These are phyloP conservation scores for Rosa rugosa DNA, from an alignment of 306 rosid genomes.

Conservation along the genomic window DNA sequence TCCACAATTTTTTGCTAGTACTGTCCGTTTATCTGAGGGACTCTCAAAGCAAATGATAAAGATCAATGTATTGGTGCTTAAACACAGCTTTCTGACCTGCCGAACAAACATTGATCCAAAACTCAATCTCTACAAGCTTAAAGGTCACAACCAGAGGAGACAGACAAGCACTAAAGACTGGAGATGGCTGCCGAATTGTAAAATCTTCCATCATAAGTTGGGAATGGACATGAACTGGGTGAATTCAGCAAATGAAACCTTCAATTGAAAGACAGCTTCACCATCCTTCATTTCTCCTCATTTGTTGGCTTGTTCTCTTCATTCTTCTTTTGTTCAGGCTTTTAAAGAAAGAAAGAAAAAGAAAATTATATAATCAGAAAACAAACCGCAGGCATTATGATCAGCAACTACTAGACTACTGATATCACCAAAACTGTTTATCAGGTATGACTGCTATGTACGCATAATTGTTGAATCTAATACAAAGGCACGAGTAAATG, in stretches of 20 bases:
- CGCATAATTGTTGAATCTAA: background rate
- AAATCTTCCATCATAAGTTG: conserved; percentile 17
- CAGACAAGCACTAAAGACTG: conserved; percentile 9
- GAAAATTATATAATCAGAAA: conserved; percentile 28
- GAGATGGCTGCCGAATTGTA: background rate
- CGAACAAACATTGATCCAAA: conserved; percentile 14
- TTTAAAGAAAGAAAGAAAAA: conserved; percentile 25
- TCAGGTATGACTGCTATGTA: background rate
- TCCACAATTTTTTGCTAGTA: background rate
- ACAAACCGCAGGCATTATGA: background rate
- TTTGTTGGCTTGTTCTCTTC: conserved; percentile 66
- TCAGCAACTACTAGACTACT: conserved; percentile 11
- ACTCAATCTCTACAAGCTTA: conserved; percentile 9
- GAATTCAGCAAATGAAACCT: conserved; percentile 22
- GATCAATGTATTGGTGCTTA: conserved; percentile 1
- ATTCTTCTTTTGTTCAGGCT: conserved; percentile 65
- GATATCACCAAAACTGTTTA: conserved; percentile 11
- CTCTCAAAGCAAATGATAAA: conserved; percentile 16
- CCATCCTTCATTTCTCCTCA: conserved; percentile 56
- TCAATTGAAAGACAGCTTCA: conserved; percentile 19
- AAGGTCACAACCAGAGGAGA: conserved; percentile 19
- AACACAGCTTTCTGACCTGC: conserved; percentile 23
- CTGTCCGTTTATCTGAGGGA: background rate
- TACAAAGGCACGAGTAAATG: background rate
- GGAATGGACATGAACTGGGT: conserved; percentile 9